phyloP scores from a whole-genome alignment of 768 basidiomycete species.

The Lactarius trivialis region DNA sequence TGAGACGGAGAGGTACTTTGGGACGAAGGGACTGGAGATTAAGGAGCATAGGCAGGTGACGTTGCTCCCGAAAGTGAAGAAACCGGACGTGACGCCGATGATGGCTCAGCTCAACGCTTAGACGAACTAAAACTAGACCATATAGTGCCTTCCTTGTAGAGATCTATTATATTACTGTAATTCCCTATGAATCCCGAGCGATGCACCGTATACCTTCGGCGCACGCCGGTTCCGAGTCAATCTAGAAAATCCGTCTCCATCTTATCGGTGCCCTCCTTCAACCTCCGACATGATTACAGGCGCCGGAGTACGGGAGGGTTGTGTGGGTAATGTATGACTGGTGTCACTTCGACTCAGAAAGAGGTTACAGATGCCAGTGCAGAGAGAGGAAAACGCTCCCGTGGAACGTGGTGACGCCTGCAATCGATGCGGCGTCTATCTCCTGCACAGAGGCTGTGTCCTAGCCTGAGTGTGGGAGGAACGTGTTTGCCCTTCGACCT shows the following conservation, averaged over 20 bases:
- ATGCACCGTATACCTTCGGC: too few species aligned
- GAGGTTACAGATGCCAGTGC: too few species aligned
- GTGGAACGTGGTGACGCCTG: too few species aligned
- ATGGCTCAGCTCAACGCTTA: background rate
- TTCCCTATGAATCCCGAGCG: background rate
- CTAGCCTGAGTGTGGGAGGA: background rate
- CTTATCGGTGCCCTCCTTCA: too few species aligned
- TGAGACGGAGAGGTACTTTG: conserved; percentile 64
- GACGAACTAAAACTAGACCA: background rate
- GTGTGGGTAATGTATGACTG: too few species aligned
- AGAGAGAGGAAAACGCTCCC: too few species aligned
- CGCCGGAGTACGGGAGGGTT: too few species aligned
- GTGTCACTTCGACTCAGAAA: too few species aligned
- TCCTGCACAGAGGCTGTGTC: background rate
- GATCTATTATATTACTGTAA: background rate
- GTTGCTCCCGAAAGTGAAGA: background rate
- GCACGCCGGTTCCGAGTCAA: too few species aligned
- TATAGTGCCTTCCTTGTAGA: background rate
- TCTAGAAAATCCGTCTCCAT: too few species aligned
- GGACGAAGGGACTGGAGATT: conserved; percentile 45
- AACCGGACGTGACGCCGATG: background rate
- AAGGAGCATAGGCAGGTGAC: conserved; percentile 35
- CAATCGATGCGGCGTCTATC: too few species aligned
- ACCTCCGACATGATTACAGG: too few species aligned
- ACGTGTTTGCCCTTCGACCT: background rate